phyloP scores from a whole-genome alignment of 2,329 filamentous ascomycete genomes.

The Hypoxylon sp. region DNA sequence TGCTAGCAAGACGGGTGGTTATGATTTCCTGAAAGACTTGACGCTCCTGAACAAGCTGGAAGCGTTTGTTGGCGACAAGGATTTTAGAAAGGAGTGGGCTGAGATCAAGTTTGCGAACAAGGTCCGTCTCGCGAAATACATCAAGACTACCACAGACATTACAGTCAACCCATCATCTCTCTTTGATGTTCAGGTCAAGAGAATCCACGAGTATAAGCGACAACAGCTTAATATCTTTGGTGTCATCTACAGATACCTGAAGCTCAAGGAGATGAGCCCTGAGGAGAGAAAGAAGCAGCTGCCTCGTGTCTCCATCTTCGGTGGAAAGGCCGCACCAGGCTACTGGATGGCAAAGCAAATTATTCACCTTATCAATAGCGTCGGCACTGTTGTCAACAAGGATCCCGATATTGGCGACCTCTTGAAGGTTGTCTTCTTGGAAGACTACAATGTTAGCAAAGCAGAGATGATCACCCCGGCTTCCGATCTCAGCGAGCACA shows the following conservation, averaged over 20 bases:
- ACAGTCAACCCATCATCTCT: slow-evolving; percentile 88
- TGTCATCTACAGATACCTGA: slow-evolving; percentile 93
- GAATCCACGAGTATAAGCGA: slow-evolving; percentile 99
- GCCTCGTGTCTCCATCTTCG: slow-evolving; percentile 94
- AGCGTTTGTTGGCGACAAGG: slow-evolving; percentile 84
- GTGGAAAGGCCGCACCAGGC: slow-evolving; percentile 95
- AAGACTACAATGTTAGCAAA: slow-evolving; percentile 99
- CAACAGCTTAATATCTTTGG: slow-evolving; percentile 99
- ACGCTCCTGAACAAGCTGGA: slow-evolving; percentile 90
- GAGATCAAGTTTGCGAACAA: slow-evolving; percentile 99
- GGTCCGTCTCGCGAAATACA: slow-evolving; percentile 89
- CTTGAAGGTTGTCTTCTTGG: slow-evolving; percentile 96
- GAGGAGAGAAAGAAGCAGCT: slow-evolving; percentile 89
- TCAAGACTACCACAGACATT: slow-evolving; percentile 84
- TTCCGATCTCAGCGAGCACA: slow-evolving; percentile 97
- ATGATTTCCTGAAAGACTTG: slow-evolving; percentile 91
- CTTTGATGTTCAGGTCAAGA: slow-evolving; percentile 98
- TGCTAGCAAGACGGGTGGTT: slow-evolving; percentile 85
- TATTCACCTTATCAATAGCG: slow-evolving; percentile 95
- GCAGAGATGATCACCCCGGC: slow-evolving; percentile 96
- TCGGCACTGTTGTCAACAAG: slow-evolving; percentile 90
- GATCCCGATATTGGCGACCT: slow-evolving; percentile 93
- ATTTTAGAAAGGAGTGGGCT: slow-evolving; percentile 93
- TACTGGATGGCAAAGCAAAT: slow-evolving; percentile 99
- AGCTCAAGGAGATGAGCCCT: slow-evolving; percentile 85